phyloP scores from a whole-genome alignment of 2,329 filamentous ascomycete species.

The Thelonectria rubi region DNA sequence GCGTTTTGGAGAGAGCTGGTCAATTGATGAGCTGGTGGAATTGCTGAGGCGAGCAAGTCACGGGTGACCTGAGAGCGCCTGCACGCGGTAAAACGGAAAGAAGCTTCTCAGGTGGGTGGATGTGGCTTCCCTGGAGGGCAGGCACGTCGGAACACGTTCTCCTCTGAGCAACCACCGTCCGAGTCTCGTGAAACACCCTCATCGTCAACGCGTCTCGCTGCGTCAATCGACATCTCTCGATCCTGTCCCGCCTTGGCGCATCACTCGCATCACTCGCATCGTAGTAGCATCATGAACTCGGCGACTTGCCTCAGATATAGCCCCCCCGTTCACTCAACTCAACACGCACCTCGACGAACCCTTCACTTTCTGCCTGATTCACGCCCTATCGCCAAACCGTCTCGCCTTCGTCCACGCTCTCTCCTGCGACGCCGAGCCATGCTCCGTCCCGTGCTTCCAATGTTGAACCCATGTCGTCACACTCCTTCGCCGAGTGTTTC shows the following conservation, averaged over 20 bases:
- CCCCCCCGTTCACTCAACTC: neutral
- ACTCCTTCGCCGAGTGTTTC: slow-evolving; percentile 6
- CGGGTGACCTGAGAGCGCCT: neutral
- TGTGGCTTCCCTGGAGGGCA: neutral
- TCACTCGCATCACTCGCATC: neutral
- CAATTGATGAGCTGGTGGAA: neutral
- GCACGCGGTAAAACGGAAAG: neutral
- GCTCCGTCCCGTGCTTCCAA: slow-evolving; percentile 5
- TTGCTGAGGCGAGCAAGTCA: neutral
- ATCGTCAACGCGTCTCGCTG: neutral
- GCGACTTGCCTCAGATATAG: neutral
- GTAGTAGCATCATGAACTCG: neutral
- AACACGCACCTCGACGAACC: neutral
- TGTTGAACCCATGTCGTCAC: slow-evolving; percentile 5
- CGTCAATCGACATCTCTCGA: neutral
- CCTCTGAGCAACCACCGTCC: neutral
- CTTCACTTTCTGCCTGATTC: neutral
- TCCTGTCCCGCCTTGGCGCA: neutral
- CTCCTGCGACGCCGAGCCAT: neutral
- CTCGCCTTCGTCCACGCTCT: neutral
- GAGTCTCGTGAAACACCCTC: neutral
- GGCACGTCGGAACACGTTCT: neutral
- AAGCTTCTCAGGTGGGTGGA: neutral
- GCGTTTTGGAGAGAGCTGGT: neutral
- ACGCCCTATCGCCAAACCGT: neutral